A percentile compares a stretch with the other conserved stretches of the same genome.
These are phyloP conservation scores for Fusarium agapanthi DNA, from an alignment of 2,329 filamentous ascomycete genomes.

Conservation along the genomic window DNA sequence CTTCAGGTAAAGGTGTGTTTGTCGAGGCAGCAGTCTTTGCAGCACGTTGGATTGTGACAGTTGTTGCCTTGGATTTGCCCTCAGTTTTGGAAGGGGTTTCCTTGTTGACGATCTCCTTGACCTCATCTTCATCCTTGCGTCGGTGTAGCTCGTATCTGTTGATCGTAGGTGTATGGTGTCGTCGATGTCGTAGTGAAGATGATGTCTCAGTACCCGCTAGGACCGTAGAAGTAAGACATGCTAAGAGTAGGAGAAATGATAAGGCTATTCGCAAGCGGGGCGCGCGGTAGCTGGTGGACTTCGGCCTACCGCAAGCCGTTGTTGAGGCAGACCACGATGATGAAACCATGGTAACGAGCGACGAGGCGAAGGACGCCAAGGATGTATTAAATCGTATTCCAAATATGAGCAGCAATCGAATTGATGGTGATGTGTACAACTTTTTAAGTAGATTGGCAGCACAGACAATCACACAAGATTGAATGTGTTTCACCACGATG, in stretches of 20 bases:
- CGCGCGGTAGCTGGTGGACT: not conserved
- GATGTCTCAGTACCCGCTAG: slow-evolving; percentile 30
- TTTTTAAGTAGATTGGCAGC: slow-evolving; percentile 12
- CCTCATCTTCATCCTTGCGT: slow-evolving; percentile 28
- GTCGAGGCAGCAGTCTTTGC: slow-evolving; percentile 33
- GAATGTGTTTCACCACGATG: slow-evolving; percentile 41
- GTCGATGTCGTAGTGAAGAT: slow-evolving; percentile 21
- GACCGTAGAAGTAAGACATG: slow-evolving; percentile 36
- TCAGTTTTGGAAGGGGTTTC: slow-evolving; percentile 26
- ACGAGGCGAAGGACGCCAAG: slow-evolving; percentile 25
- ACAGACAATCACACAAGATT: slow-evolving; percentile 30
- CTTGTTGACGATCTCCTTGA: slow-evolving; percentile 21
- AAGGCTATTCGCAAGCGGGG: slow-evolving; percentile 25
- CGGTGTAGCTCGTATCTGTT: slow-evolving; percentile 18
- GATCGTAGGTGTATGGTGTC: slow-evolving; percentile 8
- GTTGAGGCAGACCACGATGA: slow-evolving; percentile 9
- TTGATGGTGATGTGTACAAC: slow-evolving; percentile 3
- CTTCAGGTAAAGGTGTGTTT: slow-evolving; percentile 61
- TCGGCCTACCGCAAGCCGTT: not conserved
- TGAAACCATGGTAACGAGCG: slow-evolving; percentile 33
- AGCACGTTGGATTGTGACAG: slow-evolving; percentile 37
- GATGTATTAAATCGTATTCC: not conserved
- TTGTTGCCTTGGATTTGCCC: slow-evolving; percentile 29
- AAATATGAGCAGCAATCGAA: not conserved
- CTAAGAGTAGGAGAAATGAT: slow-evolving; percentile 29